Evolutionary conservation across 2,329 filamentous ascomycete genomes (phyloP), one percentile per base, ranked within the genome.

Genomic region (Colletotrichum tropicicola): DNA sequence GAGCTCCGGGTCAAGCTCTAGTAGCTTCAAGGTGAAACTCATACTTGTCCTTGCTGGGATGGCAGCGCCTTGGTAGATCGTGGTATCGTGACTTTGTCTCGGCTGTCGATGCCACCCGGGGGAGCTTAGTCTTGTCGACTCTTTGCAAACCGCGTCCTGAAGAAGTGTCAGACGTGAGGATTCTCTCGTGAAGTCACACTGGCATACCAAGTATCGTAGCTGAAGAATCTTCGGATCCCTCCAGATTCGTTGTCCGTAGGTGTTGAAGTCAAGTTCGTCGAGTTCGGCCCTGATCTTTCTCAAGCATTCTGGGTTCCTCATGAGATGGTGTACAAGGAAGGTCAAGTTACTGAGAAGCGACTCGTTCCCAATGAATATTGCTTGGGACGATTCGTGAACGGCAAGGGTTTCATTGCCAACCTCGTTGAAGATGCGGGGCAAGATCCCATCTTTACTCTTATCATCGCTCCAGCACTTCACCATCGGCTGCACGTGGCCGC

Each of bases 361-460:
- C 35, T 69, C 68, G 17, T 68, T 69, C 3, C 68, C 68, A 25
- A 69, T 69, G 30, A 69, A 69, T 12, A 68, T 66, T 1, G 68
- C 68, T 17, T 69, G 68, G 1, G 68, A 58, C 2, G 55, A 56
- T 28, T 69, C 68, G 4, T 67, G 67, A 1, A 67, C 30, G 9
- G 59, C 17, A 1, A 60, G 23, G 10, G 23, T 65, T 25, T 65
- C 55, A 49, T 48, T 63, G 12, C 55, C 54, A 15, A 67, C 17
- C 32, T 65, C 60, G 19, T 52, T 53, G 41, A 58, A 67, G 3
- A 67, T 47, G 17, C 60, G 60, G n/a, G 44, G 17, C 10, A 67
- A 25, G 5, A 65, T 19, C 6, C 60, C 44, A 9, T 67, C 17
- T 1, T 65, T 35, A 23, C 30, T 61, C 6, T 52, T 65, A 19